Conservation (phyloP, 2,329 filamentous ascomycete species). For the Alternaria sp. region DNA sequence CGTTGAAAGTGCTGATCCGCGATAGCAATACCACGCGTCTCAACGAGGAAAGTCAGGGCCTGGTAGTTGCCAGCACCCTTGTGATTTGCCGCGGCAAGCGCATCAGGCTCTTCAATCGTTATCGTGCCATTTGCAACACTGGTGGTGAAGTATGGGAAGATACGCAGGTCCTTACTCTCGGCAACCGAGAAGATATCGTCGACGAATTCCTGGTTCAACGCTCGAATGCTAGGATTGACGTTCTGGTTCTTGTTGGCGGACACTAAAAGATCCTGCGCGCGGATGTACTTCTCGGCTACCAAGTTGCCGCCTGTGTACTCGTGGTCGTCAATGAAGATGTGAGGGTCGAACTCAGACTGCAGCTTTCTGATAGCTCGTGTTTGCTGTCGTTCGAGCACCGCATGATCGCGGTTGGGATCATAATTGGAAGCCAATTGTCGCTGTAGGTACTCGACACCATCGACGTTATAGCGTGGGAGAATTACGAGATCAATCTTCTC, state of each 20-base stretch:
- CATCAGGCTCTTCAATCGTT: constrained; percentile 31
- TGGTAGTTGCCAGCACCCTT: constrained; percentile 37
- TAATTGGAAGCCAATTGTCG: constrained; percentile 27
- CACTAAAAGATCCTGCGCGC: constrained; percentile 33
- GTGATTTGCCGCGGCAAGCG: constrained; percentile 33
- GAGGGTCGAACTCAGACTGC: constrained; percentile 30
- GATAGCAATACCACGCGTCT: constrained; percentile 34
- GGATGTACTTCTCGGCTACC: constrained; percentile 20
- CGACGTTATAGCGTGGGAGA: constrained; percentile 37
- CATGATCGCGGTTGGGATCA: constrained; percentile 39
- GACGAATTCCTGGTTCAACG: constrained; percentile 35
- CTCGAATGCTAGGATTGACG: constrained; percentile 32
- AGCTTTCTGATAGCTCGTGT: constrained; percentile 30
- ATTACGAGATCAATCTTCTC: constrained; percentile 31
- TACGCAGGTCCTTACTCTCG: constrained; percentile 15
- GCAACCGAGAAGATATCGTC: constrained; percentile 21
- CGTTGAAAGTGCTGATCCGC: constrained; percentile 37
- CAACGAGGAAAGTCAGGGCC: constrained; percentile 32
- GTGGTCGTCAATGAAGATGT: constrained; percentile 36
- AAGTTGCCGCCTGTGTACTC: constrained; percentile 29
- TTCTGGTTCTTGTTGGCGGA: constrained; percentile 41
- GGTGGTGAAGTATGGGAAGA: constrained; percentile 36
- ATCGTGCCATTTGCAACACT: constrained; percentile 23
- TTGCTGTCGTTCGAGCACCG: constrained; percentile 33
- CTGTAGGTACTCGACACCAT: constrained; percentile 35